Evolutionary conservation across 2,329 filamentous ascomycete genomes (phyloP), one percentile per base, ranked within the genome.

Genomic region (Fusarium stilboides): DNA sequence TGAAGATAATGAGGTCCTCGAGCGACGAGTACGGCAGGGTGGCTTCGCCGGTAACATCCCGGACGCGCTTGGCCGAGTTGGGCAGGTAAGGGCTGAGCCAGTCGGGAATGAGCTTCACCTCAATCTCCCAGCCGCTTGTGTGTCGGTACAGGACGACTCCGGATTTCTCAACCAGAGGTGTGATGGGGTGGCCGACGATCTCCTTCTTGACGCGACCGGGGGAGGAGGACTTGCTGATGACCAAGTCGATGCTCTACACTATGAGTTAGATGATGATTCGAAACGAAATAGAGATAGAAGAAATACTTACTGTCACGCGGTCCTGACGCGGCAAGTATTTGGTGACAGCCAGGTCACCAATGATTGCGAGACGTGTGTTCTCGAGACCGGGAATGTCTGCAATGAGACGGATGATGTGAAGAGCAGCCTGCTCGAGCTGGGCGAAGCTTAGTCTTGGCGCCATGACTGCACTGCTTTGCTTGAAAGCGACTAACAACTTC

Each of bases 341-440:
- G 53, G 64, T 62, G 26, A 76, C 65, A 8, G 74, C 72, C 54
- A 76, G 24, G 43, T 76, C 74, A 7, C 74, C 74, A 43, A 73
- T 63, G 19, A 76, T 62, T n/a, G 72, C 74, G 19, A 76, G 63
- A n/a, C 61, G 64, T 43, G 74, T 76, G 59, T 74, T 75, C 51
- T 76, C 74, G 24, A 76, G 37, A 8, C 74, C 74, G 15, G 68
- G 70, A 51, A 62, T 75, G 55, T 75, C 70, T 33, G 69, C 60
- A 93, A 98, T 84, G 94, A 98, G 80, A 96, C 94, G 6, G 92
- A 94, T 57, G 92, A 95, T 78, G 94, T 98, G 14, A 93, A 98
- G 80, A 90, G 92, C 74, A 90, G 94, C 75, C 86, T 98, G 3
- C 84, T 97, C 33, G 88, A 91, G 42, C 68, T 76, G 73, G 64